These are phyloP conservation scores for Incumbomyces lentus DNA, from an alignment of 2,329 filamentous ascomycete species.

Conservation along the genomic window DNA sequence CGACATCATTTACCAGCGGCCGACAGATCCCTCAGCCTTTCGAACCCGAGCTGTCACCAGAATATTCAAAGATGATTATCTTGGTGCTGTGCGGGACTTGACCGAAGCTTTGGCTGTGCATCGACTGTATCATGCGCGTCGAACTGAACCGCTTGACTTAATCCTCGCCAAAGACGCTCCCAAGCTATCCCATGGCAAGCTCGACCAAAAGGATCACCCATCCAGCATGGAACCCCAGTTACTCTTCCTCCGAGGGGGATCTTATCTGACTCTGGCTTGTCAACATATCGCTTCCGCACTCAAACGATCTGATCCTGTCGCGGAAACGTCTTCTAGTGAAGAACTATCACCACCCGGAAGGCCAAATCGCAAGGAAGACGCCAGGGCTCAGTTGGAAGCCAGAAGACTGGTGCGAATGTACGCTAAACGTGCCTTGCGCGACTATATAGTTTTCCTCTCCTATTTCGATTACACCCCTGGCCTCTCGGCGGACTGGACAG, in stretches of 20 bases:
- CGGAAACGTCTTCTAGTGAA: slow-evolving; percentile 15
- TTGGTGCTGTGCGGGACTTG: slow-evolving; percentile 59
- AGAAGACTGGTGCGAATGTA: slow-evolving; percentile 61
- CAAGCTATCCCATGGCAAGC: slow-evolving; percentile 33
- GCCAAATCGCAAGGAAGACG: slow-evolving; percentile 29
- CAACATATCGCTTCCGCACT: slow-evolving; percentile 52
- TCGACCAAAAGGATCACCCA: slow-evolving; percentile 57
- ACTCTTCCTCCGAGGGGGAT: slow-evolving; percentile 63
- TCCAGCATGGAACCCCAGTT: slow-evolving; percentile 65
- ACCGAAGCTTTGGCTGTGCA: slow-evolving; percentile 52
- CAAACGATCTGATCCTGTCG: background rate
- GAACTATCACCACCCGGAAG: slow-evolving; percentile 30
- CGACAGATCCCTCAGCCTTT: slow-evolving; percentile 55
- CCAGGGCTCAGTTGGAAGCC: slow-evolving; percentile 40
- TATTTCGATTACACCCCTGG: slow-evolving; percentile 71
- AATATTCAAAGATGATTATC: slow-evolving; percentile 64
- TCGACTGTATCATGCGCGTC: slow-evolving; percentile 46
- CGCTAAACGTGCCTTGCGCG: slow-evolving; percentile 65
- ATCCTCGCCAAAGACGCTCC: slow-evolving; percentile 31
- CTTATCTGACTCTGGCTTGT: slow-evolving; percentile 62
- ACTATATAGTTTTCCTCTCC: slow-evolving; percentile 62
- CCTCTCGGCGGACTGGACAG: slow-evolving; percentile 45
- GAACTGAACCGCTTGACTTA: slow-evolving; percentile 42
- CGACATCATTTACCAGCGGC: slow-evolving; percentile 55
- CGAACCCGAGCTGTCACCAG: slow-evolving; percentile 65